phyloP scores from a whole-genome alignment of 2,329 filamentous ascomycete species.

The Fusarium tuaranense region DNA sequence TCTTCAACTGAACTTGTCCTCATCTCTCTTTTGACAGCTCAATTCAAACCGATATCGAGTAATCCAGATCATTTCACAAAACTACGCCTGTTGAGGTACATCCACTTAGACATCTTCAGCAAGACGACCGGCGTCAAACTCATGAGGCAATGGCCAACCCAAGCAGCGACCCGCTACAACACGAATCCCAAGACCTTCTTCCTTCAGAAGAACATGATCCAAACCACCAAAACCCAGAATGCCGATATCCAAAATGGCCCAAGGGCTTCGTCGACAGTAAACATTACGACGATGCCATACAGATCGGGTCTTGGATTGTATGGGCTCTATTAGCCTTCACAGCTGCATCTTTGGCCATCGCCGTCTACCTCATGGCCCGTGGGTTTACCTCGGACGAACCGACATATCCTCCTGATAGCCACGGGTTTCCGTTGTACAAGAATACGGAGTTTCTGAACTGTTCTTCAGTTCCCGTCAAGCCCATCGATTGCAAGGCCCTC shows the following conservation, averaged over 20 bases:
- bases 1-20: not conserved
- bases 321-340: not conserved
- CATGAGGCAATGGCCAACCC: not conserved
- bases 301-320: not conserved
- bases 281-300: not conserved
- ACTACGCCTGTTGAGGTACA: not conserved
- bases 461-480: not conserved
- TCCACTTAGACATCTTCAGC: not conserved
- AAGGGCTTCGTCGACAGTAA: not conserved
- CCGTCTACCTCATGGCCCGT: not conserved
- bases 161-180: not conserved
- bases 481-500: not conserved
- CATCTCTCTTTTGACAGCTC: not conserved
- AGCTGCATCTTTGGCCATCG: not conserved
- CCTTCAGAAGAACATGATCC: not conserved
- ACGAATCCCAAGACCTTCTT: not conserved
- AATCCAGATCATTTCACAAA: too few relatives aligned
- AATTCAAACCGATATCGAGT: too few relatives aligned
- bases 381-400: not conserved
- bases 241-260: not conserved
- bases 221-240: not conserved
- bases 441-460: not conserved
- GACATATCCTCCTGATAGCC: not conserved
- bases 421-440: not conserved
- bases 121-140: not conserved